phyloP scores from a whole-genome alignment of 2,329 filamentous ascomycete species.

The Nemania sp. region DNA sequence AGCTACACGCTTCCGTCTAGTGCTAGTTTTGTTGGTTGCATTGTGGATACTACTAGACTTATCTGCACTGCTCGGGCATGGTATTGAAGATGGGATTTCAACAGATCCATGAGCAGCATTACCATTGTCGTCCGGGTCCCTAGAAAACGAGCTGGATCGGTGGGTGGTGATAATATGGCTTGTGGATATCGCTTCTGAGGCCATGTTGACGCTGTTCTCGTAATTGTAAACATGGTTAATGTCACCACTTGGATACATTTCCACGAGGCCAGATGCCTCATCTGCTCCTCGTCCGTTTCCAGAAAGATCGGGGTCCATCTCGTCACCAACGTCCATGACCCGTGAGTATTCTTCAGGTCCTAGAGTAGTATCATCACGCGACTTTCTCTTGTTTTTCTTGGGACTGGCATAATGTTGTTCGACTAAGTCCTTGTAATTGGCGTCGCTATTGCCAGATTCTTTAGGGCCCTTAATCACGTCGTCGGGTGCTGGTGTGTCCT shows the following conservation, averaged over 20 bases:
- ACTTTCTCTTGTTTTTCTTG: conserved; percentile 37
- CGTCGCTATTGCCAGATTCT: conserved; percentile 5
- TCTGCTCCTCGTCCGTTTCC: conserved; percentile 11
- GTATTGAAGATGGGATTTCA: conserved; percentile 40
- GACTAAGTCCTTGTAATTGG: conserved; percentile 43
- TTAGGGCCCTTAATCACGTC: background rate
- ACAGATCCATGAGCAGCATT: conserved; percentile 24
- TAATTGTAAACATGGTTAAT: conserved; percentile 29
- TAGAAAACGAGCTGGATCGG: background rate
- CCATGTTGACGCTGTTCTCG: background rate
- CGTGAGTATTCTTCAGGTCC: conserved; percentile 23
- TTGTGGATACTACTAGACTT: conserved; percentile 1
- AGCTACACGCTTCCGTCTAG: conserved; percentile 45
- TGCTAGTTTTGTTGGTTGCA: conserved; percentile 34
- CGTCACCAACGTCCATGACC: conserved; percentile 13
- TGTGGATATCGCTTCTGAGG: background rate
- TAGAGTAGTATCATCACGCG: background rate
- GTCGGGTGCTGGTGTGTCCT: conserved; percentile 3
- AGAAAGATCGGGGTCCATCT: conserved; percentile 5
- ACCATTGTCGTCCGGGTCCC: background rate
- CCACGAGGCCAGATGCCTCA: conserved; percentile 12
- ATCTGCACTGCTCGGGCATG: conserved; percentile 21
- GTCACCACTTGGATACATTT: conserved; percentile 28
- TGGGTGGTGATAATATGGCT: background rate
- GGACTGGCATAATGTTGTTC: conserved; percentile 44